Evolutionary conservation across 176 grass and related monocot species (phyloP).

Genomic region (Zea mays): Zm-B73-REFERENCE-NAM-5.0 NC_050104.1:135005501-135006000

Average conservation of each 20-base stretch:
- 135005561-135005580: background rate
- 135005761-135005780: constrained; percentile 48
- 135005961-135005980: constrained; percentile 71
- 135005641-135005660: constrained; percentile 11
- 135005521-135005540: background rate
- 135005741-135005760: constrained; percentile 65
- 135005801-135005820: constrained; percentile 59
- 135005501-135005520: background rate
- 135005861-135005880: constrained; percentile 40
- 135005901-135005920: constrained; percentile 71
- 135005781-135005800: constrained; percentile 76
- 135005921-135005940: constrained; percentile 72
- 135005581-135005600: background rate
- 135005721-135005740: constrained; percentile 55
- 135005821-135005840: constrained; percentile 55
- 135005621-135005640: background rate
- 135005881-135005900: constrained; percentile 56
- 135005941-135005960: constrained; percentile 71
- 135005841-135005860: constrained; percentile 46
- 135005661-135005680: background rate
- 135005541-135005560: background rate
- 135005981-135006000: constrained; percentile 72
- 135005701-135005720: constrained; percentile 69
- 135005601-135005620: background rate
- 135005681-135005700: constrained; percentile 43